phyloP scores from a whole-genome alignment of 2,329 filamentous ascomycete genomes.

The Apiospora hydei region DNA sequence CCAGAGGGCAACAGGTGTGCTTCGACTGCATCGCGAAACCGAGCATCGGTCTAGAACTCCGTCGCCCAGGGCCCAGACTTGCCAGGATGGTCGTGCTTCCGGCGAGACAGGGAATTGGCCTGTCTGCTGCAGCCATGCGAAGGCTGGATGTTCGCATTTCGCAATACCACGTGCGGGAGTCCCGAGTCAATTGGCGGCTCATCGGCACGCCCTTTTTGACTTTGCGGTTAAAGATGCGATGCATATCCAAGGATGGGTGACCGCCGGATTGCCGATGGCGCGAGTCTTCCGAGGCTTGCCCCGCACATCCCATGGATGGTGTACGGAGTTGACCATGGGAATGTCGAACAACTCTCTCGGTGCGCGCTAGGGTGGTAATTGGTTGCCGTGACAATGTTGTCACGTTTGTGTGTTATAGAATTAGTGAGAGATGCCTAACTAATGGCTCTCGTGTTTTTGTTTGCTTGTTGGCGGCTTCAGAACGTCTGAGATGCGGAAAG shows the following conservation, averaged over 20 bases:
- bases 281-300: not conserved
- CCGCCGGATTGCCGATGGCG: constrained; percentile 5
- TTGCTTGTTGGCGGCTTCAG: not conserved
- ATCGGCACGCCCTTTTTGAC: constrained; percentile 3
- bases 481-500: not conserved
- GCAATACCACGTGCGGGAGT: not conserved
- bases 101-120: not conserved
- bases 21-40: not conserved
- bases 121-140: not conserved
- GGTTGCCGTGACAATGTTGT: not conserved
- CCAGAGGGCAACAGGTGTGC: not conserved
- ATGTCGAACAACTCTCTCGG: not conserved
- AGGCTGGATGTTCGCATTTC: not conserved
- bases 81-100: not conserved
- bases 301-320: not conserved
- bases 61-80: not conserved
- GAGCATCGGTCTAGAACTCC: not conserved
- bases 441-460: not conserved
- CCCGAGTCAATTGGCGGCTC: not conserved
- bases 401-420: not conserved
- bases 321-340: not conserved
- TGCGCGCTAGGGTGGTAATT: not conserved
- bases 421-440: not conserved
- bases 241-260: not conserved
- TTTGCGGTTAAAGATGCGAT: not conserved